Evolutionary conservation across 192 early-diverging fungal species (phyloP).

Genomic region (Backusella tarrabulga): DNA sequence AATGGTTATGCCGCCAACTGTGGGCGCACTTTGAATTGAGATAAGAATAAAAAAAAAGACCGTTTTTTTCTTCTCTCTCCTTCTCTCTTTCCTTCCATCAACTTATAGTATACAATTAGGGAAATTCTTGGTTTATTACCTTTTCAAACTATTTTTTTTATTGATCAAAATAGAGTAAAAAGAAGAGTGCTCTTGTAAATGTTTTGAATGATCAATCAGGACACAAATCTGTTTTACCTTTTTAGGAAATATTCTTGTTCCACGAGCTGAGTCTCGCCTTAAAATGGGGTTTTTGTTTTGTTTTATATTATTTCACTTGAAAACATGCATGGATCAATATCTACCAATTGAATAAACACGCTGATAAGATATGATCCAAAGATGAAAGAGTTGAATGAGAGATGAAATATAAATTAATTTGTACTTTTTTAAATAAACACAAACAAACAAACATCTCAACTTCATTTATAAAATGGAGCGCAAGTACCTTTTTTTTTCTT

Average conservation of each 20-base stretch:
- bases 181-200: too few relatives aligned
- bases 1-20: not conserved
- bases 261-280: not conserved
- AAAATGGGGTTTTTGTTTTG: not conserved
- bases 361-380: not conserved
- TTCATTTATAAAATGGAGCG: not conserved
- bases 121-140: too few relatives aligned
- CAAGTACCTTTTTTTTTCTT: not conserved
- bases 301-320: not conserved
- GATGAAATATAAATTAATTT: not conserved
- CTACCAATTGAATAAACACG: conserved; percentile 7
- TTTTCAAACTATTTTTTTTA: too few relatives aligned
- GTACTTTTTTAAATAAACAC: conserved; percentile 1
- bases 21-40: not conserved
- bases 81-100: too few relatives aligned
- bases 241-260: too few relatives aligned
- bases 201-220: not conserved
- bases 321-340: not conserved
- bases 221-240: too few relatives aligned
- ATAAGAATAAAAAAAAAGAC: not conserved
- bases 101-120: too few relatives aligned
- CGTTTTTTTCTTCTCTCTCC: too few relatives aligned
- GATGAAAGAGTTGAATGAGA: not conserved
- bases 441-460: not conserved
- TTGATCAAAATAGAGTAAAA: too few relatives aligned